Conservation (phyloP, 2,329 filamentous ascomycete species). For the Neoascochyta sp. region DNA sequence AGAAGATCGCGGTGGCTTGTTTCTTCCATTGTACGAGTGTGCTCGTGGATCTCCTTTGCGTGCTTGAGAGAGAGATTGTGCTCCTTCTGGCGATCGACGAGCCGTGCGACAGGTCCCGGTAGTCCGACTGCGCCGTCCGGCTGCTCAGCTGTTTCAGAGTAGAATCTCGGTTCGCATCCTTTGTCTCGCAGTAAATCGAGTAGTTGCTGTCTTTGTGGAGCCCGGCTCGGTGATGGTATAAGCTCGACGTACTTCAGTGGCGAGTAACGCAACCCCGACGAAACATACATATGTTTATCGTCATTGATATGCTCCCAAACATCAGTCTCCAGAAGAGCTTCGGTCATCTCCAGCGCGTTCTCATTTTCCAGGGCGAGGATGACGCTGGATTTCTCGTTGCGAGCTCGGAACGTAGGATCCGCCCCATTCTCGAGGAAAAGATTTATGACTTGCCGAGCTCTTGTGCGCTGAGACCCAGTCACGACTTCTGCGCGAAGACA, state of each 20-base stretch:
- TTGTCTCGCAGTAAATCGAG: conserved; percentile 33
- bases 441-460: conserved; percentile 47
- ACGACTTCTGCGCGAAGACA: conserved; percentile 55
- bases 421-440: conserved; percentile 56
- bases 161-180: conserved; percentile 31
- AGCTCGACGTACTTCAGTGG: conserved; percentile 59
- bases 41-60: conserved; percentile 26
- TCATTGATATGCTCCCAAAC: conserved; percentile 65
- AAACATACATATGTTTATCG: conserved; percentile 47
- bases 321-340: conserved; percentile 58
- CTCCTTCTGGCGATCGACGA: conserved; percentile 32
- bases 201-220: conserved; percentile 15
- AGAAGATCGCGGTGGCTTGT: conserved; percentile 25
- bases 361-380: conserved; percentile 58
- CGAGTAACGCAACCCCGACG: conserved; percentile 57
- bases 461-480: conserved; percentile 30
- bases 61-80: conserved; percentile 28
- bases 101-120: conserved; percentile 21
- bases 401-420: conserved; percentile 53
- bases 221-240: conserved; percentile 18
- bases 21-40: conserved; percentile 28
- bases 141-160: conserved; percentile 37
- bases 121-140: conserved; percentile 37
- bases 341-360: conserved; percentile 54
- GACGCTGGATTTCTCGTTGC: conserved; percentile 56